Evolutionary conservation across 2,329 filamentous ascomycete species (phyloP).

Genomic region (Diaporthe sp.): DNA sequence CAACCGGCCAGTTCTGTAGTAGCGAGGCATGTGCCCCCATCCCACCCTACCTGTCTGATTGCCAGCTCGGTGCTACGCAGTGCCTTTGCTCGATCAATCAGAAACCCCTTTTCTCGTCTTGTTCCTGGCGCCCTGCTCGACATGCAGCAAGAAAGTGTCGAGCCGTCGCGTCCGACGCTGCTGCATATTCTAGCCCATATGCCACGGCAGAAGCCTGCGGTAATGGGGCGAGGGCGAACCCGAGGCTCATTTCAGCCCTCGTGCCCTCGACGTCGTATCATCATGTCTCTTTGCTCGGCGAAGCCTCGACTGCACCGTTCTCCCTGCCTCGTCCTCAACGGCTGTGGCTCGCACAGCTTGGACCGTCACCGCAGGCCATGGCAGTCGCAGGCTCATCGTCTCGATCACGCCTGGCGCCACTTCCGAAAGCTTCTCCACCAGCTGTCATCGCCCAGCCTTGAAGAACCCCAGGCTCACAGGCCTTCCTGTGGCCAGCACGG

Average conservation of each 20-base stretch:
- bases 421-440: constrained; percentile 26
- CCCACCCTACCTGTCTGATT: constrained; percentile 26
- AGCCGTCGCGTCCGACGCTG: constrained; percentile 1
- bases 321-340: background rate
- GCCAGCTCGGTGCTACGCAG: constrained; percentile 24
- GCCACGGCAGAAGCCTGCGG: constrained; percentile 16
- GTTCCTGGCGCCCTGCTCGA: constrained; percentile 24
- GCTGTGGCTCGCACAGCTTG: background rate
- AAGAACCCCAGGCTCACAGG: constrained; percentile 23
- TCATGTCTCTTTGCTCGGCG: background rate
- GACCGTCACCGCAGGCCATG: background rate
- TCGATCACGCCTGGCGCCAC: constrained; percentile 18
- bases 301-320: background rate
- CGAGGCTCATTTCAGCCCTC: constrained; percentile 30
- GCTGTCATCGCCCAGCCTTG: constrained; percentile 14
- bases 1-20: constrained; percentile 4
- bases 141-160: constrained; percentile 16
- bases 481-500: constrained; percentile 28
- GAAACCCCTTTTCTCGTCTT: constrained; percentile 26
- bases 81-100: constrained; percentile 30
- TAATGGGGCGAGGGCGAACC: background rate
- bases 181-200: constrained; percentile 32
- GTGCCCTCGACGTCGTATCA: constrained; percentile 13
- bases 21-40: constrained; percentile 23
- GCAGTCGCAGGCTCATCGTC: constrained; percentile 14